Evolutionary conservation across 176 grass and related monocot species (phyloP).

Genomic region (Areca catechu): DNA sequence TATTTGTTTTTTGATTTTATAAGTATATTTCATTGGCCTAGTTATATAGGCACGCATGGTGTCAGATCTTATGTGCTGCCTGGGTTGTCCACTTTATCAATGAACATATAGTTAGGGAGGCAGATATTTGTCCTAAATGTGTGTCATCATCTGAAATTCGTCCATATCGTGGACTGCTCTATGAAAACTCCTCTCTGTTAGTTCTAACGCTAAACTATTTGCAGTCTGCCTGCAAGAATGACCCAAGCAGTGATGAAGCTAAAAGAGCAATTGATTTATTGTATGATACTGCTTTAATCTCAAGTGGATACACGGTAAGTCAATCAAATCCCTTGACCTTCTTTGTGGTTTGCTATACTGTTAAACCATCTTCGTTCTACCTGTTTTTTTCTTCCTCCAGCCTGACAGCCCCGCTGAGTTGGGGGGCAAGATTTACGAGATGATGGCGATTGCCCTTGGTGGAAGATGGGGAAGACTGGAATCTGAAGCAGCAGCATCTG

Average conservation of each 20-base stretch:
- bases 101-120: too few species aligned
- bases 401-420: conserved; percentile 88
- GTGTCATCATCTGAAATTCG: too few species aligned
- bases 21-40: too few species aligned
- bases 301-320: conserved; percentile 92
- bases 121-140: too few species aligned
- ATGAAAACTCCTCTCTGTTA: too few species aligned
- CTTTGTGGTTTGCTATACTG: too few species aligned
- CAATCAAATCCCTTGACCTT: background rate
- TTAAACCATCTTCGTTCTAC: background rate
- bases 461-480: conserved; percentile 80
- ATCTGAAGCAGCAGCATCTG: conserved; percentile 13
- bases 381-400: conserved; percentile 17
- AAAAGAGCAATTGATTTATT: conserved; percentile 72
- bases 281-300: conserved; percentile 92
- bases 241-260: conserved; percentile 71
- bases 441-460: conserved; percentile 87
- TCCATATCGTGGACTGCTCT: too few species aligned
- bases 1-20: too few species aligned
- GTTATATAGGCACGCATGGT: too few species aligned
- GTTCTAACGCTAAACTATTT: background rate
- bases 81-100: too few species aligned
- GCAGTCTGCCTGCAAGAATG: conserved; percentile 92
- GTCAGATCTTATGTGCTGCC: too few species aligned
- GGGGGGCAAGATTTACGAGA: conserved; percentile 94